These are phyloP conservation scores for Trichoderma sp. DNA, from an alignment of 2,329 filamentous ascomycete species.

Conservation along the genomic window DNA sequence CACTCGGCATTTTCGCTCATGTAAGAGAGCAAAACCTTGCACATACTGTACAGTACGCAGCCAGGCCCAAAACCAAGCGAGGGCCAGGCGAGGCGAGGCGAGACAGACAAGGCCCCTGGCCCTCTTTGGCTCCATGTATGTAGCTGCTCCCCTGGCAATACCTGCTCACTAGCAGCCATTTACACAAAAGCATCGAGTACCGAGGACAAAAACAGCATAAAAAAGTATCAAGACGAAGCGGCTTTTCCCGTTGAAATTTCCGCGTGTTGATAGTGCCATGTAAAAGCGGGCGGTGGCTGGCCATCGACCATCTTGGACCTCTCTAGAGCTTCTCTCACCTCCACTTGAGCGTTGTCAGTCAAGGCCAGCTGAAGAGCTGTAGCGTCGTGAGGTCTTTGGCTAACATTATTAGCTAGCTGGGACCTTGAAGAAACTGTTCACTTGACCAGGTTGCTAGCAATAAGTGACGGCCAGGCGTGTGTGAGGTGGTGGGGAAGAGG, in stretches of 20 bases:
- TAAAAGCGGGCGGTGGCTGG: constrained; percentile 16
- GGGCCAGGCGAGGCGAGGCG: not conserved
- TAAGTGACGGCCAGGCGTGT: not conserved
- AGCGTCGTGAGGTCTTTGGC: not conserved
- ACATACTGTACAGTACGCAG: not conserved
- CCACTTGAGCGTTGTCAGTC: not conserved
- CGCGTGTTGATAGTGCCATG: not conserved
- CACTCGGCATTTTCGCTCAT: constrained; percentile 2
- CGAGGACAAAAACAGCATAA: not conserved
- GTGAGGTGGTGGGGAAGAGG: not conserved
- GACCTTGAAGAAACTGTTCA: not conserved
- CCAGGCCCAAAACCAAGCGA: not conserved
- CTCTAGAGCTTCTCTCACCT: not conserved
- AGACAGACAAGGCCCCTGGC: constrained; percentile 7
- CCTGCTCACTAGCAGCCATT: not conserved
- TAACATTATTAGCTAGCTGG: not conserved
- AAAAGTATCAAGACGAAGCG: not conserved
- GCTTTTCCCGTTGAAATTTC: constrained; percentile 7
- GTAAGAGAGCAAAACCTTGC: constrained; percentile 17
- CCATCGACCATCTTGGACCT: not conserved
- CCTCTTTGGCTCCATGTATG: not conserved
- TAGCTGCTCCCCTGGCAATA: not conserved
- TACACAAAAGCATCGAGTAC: not conserved
- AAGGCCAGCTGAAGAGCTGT: constrained; percentile 1
- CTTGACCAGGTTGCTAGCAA: not conserved